Conservation (phyloP, 768 basidiomycete species). For the Porpolomopsis calyptriformis region DNA sequence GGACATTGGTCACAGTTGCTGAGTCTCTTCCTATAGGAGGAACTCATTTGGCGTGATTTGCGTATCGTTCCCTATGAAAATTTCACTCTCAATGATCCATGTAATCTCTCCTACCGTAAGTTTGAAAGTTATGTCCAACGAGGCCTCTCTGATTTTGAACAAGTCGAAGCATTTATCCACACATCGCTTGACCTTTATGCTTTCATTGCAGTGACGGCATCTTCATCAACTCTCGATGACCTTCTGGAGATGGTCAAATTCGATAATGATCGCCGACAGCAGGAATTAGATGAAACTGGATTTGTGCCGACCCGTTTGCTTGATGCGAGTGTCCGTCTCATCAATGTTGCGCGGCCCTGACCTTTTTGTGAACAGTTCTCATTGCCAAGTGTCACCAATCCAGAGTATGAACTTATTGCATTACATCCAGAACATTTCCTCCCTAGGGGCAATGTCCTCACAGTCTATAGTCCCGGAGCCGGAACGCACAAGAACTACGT, state of each 20-base stretch:
- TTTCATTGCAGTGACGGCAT: conserved; percentile 5
- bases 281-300: conserved; percentile 3
- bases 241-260: neutral
- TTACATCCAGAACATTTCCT: conserved; percentile 5
- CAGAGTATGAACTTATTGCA: conserved; percentile 4
- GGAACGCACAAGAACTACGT: neutral
- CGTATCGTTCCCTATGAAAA: conserved; percentile 1
- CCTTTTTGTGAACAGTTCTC: neutral
- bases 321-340: conserved; percentile 2
- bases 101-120: conserved; percentile 5
- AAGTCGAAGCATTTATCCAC: conserved; percentile 7
- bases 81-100: conserved; percentile 1
- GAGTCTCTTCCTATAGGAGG: conserved; percentile 1
- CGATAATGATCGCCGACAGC: conserved; percentile 5
- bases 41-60: neutral
- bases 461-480: neutral
- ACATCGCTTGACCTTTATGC: conserved; percentile 3
- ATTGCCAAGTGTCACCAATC: neutral
- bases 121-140: conserved; percentile 1
- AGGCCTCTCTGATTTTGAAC: conserved; percentile 4
- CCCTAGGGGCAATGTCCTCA: neutral
- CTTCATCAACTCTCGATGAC: conserved; percentile 5
- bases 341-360: neutral
- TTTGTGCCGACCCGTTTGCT: neutral
- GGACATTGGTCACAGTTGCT: neutral